Base-by-base conservation (phyloP, 148 eudicot genomes). In the Beta vulgaris region DNA sequence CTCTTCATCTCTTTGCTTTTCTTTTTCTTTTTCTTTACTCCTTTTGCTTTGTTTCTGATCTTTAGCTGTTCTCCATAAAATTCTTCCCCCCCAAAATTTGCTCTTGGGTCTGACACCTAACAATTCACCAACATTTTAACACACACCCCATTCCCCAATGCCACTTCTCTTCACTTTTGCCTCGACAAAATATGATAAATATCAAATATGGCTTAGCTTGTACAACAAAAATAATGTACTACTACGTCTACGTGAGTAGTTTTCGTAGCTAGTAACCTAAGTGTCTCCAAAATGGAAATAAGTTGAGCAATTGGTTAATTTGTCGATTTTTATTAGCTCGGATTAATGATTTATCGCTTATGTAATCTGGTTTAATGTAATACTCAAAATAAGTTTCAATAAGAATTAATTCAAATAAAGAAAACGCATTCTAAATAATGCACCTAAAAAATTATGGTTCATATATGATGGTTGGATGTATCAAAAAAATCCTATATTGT, bases 11-110 rank as follows among this genome's bases (percentile, higher is more conserved):
- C 12, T 9, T 57, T 26, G 8, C 10, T 34, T 59, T 29, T 21
- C 0, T 31, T 74, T 15, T 26, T 7, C 7, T 34, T 73, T 73
- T 8, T 0, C 15, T 57, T 7, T 10, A 21, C 12, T 54, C 37
- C 29, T 68, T 67, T 67, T 13, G 8, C 21, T 23, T 35, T 49
- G 4, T 51, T 69, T 37, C 60, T n/a, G 67, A 23, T 12, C 77
- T 75, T 82, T 79, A 73, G 74, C 78, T 72, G 80, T 79, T 83
- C 74, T 66, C 85, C 80, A 79, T 83, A 67, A 72, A 83, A 72
- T 83, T 72, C 78, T 48, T 44, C 31, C 76, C 71, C 80, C 71
- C 44, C 32, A 7, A 28, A 67, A 58, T 51, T 55, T 35, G 62
- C 59, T 58, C 55, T 48, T n/a, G n/a, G n/a, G n/a, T 28, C 80